Evolutionary conservation across 805 yeast genomes (phyloP), one percentile per base, ranked within the genome.

Genomic region (Citeromyces nyonsensis): DNA sequence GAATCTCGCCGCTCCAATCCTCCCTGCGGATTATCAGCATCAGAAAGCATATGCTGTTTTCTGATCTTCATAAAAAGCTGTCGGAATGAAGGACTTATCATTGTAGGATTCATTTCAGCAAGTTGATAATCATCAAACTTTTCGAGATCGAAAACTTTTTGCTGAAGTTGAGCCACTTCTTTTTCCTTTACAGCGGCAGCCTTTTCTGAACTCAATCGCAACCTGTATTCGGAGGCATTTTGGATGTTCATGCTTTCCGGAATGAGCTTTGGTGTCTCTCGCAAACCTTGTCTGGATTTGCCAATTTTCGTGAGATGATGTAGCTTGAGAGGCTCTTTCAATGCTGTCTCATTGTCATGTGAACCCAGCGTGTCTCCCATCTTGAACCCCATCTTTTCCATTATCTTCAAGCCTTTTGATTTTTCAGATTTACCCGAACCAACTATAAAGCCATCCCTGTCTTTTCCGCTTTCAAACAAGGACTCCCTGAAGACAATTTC

Each of bases 341-440:
- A 22, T 22, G 40, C 35, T 9, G 35, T n/a, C 15, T 30, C 37
- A 7, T 18, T 18, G 22, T 18, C 22, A 10, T 42, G 36, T 14
- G 33, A 39, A 0, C 77, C 75, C 11, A 69, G 46, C 0, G 58
- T 42, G 15, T 59, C 54, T 12, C 75, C 77, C 3, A 59, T 44
- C 34, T 52, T 57, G 42, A 58, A 73, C 1, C 79, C 80, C 79
- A 73, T 72, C 40, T 57, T 64, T 40, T 57, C 53, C 79, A 73
- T 70, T 38, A 72, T 69, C 5, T 56, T 40, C 15, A 67, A 50
- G 0, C 72, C 75, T 31, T 58, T 52, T 0, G 69, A 63, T 31
- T 54, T 49, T 5, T 18, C 7, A 7, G 7, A 5, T 7, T 18
- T 5, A 7, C 22, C 22, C 22, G 22, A 18, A 7, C 7, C 22